Conservation (phyloP, 129 eudicot genomes). For the Artemisia tridentata region DNA sequence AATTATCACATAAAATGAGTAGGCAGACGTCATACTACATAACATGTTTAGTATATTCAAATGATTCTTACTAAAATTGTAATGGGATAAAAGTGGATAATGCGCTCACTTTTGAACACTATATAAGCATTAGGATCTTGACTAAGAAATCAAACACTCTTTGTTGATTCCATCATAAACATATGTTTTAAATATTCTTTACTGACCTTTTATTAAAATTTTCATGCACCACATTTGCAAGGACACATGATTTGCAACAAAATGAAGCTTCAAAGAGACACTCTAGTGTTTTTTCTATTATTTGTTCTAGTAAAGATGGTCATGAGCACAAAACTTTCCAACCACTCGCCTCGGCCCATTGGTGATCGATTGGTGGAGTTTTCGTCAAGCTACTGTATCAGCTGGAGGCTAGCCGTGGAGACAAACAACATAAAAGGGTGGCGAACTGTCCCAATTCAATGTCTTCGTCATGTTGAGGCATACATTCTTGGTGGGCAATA, state of each 20-base stretch:
- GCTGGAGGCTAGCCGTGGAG: constrained; percentile 84
- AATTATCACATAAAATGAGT: too few relatives aligned
- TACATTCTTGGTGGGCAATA: constrained; percentile 60
- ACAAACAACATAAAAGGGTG: constrained; percentile 63
- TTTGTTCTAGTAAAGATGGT: constrained; percentile 4
- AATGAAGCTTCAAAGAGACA: too few relatives aligned
- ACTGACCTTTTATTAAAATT: background rate
- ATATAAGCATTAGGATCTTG: constrained; percentile 21
- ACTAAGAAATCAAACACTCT: constrained; percentile 12
- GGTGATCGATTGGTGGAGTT: constrained; percentile 17
- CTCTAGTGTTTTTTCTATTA: background rate
- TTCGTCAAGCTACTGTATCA: constrained; percentile 48
- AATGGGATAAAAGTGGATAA: too few relatives aligned
- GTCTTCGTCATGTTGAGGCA: constrained; percentile 47
- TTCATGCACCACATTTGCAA: background rate
- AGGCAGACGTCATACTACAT: too few relatives aligned
- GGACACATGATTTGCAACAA: too few relatives aligned
- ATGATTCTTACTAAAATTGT: background rate
- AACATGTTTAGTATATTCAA: background rate
- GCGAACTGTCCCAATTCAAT: constrained; percentile 64
- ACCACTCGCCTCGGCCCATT: constrained; percentile 9
- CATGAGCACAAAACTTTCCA: constrained; percentile 1
- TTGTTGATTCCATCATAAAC: constrained; percentile 8
- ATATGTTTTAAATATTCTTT: background rate
- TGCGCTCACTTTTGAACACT: constrained; percentile 8